Base-by-base conservation (phyloP, 139 green algal species). In the Zygnema circumcarinatum region DNA sequence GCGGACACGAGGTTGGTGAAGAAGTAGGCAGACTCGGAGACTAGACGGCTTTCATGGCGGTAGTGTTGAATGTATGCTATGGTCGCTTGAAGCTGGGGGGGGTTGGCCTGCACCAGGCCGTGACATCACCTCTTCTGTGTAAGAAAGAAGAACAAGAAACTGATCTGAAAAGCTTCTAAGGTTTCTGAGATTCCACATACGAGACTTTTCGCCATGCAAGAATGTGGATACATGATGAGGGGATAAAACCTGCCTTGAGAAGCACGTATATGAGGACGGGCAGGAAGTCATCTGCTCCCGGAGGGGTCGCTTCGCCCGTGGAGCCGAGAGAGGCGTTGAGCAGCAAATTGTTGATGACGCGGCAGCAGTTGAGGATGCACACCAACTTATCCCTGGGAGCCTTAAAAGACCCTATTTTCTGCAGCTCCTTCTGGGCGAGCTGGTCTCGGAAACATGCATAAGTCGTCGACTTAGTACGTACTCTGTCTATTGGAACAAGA, bases 371-470 rank as follows among this genome's bases (percentile, higher is more conserved):
- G 1, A 98, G 92, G 29, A 98, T 92, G 90, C 96, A 98, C 32
- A 98, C 91, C 52, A 99, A 93, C 95, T 99, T 99, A 92, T 99
- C 97, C 20, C 96, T 90, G 0, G 97, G 97, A 29, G 95, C 96
- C 94, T 99, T 94, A 88, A 86, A 94, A n/a, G 78, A 74, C 67
- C 97, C 95, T 76, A 98, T 96, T 54, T 95, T 95, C 75, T 93
- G 90, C 36, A 99, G 94, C 93, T 98, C 95, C 39, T 92, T 94
- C 67, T 93, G 83, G 2, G 96, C 96, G n/a, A 96, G 82, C 33
- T 90, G 86, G 2, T 29, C n/a, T n/a, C n/a, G n/a, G n/a, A n/a
- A n/a, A n/a, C n/a, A n/a, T n/a, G 20, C 29, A 22, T 20, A 33
- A 21, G 72, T 33, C 72, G 72, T n/a, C 25, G 56, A 72, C 25